Percentiles rank a stretch among this genome's conserved stretches.
Conservation (phyloP, 116 monocot species). For the Zostera marina region DNA sequence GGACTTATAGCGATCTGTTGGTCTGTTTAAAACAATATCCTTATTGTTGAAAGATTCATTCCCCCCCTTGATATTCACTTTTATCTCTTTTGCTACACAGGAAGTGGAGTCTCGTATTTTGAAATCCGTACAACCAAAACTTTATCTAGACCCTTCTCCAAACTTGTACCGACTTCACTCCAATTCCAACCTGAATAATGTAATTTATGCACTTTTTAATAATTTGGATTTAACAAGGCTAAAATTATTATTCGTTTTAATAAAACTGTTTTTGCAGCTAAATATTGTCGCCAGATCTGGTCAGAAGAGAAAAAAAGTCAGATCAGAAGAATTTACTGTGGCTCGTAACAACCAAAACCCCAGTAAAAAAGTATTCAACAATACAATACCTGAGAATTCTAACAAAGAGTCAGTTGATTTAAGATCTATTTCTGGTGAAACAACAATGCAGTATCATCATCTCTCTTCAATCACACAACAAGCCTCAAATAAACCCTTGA, state of each 20-base stretch:
- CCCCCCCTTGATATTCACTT: not conserved
- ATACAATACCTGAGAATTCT: slow-evolving; percentile 28
- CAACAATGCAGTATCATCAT: slow-evolving; percentile 15
- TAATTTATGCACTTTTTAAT: slow-evolving; percentile 6
- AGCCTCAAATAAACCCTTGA: slow-evolving; percentile 18
- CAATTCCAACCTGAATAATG: slow-evolving; percentile 36
- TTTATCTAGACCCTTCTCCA: slow-evolving; percentile 65
- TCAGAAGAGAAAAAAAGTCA: slow-evolving; percentile 44
- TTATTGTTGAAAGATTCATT: not conserved
- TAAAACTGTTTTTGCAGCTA: slow-evolving; percentile 31
- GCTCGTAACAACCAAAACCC: slow-evolving; percentile 42
- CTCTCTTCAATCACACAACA: slow-evolving; percentile 21
- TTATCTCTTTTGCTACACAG: slow-evolving; percentile 15
- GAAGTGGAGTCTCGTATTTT: slow-evolving; percentile 88
- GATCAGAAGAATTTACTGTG: slow-evolving; percentile 29
- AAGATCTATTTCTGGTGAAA: slow-evolving; percentile 21
- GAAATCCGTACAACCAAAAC: slow-evolving; percentile 68
- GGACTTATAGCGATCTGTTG: slow-evolving; percentile 90
- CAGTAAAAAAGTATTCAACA: slow-evolving; percentile 69
- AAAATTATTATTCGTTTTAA: not conserved
- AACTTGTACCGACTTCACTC: slow-evolving; percentile 52
- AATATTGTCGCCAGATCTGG: slow-evolving; percentile 40
- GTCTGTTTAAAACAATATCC: slow-evolving; percentile 21
- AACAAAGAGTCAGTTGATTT: slow-evolving; percentile 15
- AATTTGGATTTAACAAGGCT: not conserved